Base-by-base conservation (phyloP, 2,329 filamentous ascomycete species). In the Claviceps monticola region DNA sequence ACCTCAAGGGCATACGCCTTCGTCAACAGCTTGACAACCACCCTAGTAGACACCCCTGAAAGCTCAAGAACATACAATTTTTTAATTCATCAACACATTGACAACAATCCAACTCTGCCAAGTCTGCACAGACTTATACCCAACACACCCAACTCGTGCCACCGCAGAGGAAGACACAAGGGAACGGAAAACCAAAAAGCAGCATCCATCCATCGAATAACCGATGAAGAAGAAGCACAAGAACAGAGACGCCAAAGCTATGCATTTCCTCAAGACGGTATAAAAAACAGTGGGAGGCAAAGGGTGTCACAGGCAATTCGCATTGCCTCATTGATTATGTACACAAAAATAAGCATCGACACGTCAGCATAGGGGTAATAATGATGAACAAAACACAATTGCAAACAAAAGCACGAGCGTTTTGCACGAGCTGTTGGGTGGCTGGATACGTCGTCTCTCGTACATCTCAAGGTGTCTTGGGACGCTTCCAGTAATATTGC, bases 401-500 rank as follows among this genome's bases (percentile, higher is more conserved):
- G 36, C 5, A 16, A 34, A 34, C 9, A 11, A 34, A 34, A 9
- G 29, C 9, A 34, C 21, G 21, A 21, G 21, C 21, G 21, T 21
- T 21, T 21, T 21, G 21, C 21, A 21, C 21, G 21, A 21, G 21
- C 4, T 4, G 29, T 34, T 34, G 29, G 29, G 9, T 34, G 29
- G 29, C 29, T 34, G 29, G 9, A 4, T 11, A 34, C 9, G 29
- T 4, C 16, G 17, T 49, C 19, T 6, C 9, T 34, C 26, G 41
- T 16, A 45, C 17, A 48, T 14, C 46, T 68, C 59, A 82, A 48
- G 79, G 79, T 14, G 78, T 83, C 58, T 71, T 72, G 13, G 80
- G 80, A 49, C 74, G 72, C 69, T 83, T 83, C 80, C 80, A 83
- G 64, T 80, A 84, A 61, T 84, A 84, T 81, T 84, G 80, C 80